Evolutionary conservation across 2,329 filamentous ascomycete genomes (phyloP).

Genomic region (Pyrenophora tritici-repentis): DNA sequence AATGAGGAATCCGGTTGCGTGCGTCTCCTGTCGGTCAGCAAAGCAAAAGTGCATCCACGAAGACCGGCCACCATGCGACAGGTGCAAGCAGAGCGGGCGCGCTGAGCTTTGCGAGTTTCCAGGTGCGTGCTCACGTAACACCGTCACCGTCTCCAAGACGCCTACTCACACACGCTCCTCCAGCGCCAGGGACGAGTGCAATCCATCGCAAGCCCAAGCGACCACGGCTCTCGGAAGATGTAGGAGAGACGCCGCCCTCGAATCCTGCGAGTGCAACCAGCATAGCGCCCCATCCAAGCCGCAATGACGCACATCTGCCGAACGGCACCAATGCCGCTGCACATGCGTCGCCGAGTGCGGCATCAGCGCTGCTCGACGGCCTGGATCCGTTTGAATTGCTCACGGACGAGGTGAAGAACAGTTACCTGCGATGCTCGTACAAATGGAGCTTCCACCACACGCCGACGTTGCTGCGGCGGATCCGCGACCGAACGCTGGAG

Average conservation of each 20-base stretch:
- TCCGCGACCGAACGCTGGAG: slow-evolving; percentile 47
- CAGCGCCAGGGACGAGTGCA: slow-evolving; percentile 45
- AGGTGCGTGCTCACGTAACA: slow-evolving; percentile 3
- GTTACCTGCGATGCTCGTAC: slow-evolving; percentile 48
- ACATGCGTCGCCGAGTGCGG: slow-evolving; percentile 29
- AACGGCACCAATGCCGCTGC: slow-evolving; percentile 30
- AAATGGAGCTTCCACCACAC: slow-evolving; percentile 52
- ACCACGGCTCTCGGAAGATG: slow-evolving; percentile 36
- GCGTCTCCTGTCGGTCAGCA: slow-evolving; percentile 45
- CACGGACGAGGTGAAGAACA: slow-evolving; percentile 51
- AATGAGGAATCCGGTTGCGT: slow-evolving; percentile 50
- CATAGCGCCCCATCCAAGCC: slow-evolving; percentile 20
- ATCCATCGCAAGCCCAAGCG: slow-evolving; percentile 48
- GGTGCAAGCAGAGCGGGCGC: slow-evolving; percentile 43
- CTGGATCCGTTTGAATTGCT: slow-evolving; percentile 47
- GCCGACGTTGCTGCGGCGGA: slow-evolving; percentile 45
- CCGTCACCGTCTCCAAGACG: background rate
- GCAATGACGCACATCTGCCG: slow-evolving; percentile 32
- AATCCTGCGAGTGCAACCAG: slow-evolving; percentile 5
- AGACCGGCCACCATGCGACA: slow-evolving; percentile 47
- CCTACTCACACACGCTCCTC: slow-evolving; percentile 6
- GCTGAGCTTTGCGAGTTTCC: slow-evolving; percentile 36
- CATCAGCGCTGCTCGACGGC: slow-evolving; percentile 37
- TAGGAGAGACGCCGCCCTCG: slow-evolving; percentile 24
- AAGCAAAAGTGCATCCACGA: slow-evolving; percentile 50